phyloP scores from a whole-genome alignment of 306 rosid genomes.

The Argentina anserina region DNA sequence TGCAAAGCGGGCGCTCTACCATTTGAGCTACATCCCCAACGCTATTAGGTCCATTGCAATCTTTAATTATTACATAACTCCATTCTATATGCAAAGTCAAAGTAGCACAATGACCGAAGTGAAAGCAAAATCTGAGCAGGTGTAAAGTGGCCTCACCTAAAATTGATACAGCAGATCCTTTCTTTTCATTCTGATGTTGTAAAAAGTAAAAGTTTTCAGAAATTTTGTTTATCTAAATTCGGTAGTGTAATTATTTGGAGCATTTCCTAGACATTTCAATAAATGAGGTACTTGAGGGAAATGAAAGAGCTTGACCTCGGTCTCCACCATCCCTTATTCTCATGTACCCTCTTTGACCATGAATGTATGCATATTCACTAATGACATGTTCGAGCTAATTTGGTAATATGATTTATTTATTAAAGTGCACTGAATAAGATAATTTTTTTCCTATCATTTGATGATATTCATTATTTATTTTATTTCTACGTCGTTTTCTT shows the following conservation, averaged over 20 bases:
- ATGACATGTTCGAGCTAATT: not conserved
- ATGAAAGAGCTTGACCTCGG: not conserved
- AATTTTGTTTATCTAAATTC: not conserved
- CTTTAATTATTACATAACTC: too few species aligned
- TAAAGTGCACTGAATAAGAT: too few species aligned
- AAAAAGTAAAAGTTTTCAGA: not conserved
- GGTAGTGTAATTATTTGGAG: not conserved
- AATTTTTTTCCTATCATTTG: too few species aligned
- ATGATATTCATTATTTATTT: too few species aligned
- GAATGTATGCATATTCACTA: not conserved
- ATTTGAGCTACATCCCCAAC: constrained; percentile 22
- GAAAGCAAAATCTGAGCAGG: constrained; percentile 1
- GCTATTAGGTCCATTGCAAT: too few species aligned
- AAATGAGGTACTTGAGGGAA: not conserved
- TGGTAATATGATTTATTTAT: not conserved
- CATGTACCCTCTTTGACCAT: not conserved
- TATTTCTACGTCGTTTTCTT: too few species aligned
- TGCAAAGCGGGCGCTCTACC: constrained; percentile 28
- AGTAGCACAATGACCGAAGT: constrained; percentile 3
- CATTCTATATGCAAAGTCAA: not conserved
- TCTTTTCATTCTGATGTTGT: not conserved
- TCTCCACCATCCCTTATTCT: not conserved
- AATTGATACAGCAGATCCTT: not conserved
- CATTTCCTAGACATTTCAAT: not conserved
- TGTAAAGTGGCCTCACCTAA: not conserved